Evolutionary conservation across 1,139 yeast genomes (phyloP).

Genomic region (Hyphopichia pseudoburtonii): DNA sequence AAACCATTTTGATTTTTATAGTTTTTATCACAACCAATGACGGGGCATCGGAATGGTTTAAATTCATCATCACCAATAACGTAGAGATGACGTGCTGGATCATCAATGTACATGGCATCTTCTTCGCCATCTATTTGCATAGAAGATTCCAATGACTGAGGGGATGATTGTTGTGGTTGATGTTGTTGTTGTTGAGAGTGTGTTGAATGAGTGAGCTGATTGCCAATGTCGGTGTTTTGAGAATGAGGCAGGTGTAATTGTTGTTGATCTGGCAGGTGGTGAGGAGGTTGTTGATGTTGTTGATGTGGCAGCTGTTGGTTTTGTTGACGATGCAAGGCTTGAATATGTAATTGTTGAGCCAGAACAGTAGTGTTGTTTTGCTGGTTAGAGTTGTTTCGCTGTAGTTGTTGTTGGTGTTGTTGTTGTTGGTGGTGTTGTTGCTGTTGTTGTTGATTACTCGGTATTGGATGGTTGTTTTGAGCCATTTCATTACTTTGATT

Average conservation of each 20-base stretch:
- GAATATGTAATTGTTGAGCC: slow-evolving; percentile 15
- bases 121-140: slow-evolving; percentile 38
- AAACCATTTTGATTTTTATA: slow-evolving; percentile 97
- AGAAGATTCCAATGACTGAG: slow-evolving; percentile 4
- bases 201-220: slow-evolving; percentile 19
- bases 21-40: slow-evolving; percentile 95
- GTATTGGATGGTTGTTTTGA: slow-evolving; percentile 8
- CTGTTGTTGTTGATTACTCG: slow-evolving; percentile 16
- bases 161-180: slow-evolving; percentile 15
- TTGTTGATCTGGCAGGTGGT: slow-evolving; percentile 4
- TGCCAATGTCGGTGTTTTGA: slow-evolving; percentile 13
- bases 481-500: slow-evolving; percentile 3
- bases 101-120: slow-evolving; percentile 72
- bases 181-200: slow-evolving; percentile 14
- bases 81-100: slow-evolving; percentile 91
- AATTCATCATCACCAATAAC: slow-evolving; percentile 91
- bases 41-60: slow-evolving; percentile 97
- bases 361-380: slow-evolving; percentile 12
- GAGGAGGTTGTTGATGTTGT: slow-evolving; percentile 13
- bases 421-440: slow-evolving; percentile 11
- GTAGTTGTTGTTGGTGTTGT: background rate
- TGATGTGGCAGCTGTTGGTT: slow-evolving; percentile 14
- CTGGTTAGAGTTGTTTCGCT: background rate
- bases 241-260: slow-evolving; percentile 3
- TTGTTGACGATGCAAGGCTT: slow-evolving; percentile 15